These are phyloP conservation scores for Geoglossum cookeanum DNA, from an alignment of 2,329 filamentous ascomycete genomes.

Conservation along the genomic window DNA sequence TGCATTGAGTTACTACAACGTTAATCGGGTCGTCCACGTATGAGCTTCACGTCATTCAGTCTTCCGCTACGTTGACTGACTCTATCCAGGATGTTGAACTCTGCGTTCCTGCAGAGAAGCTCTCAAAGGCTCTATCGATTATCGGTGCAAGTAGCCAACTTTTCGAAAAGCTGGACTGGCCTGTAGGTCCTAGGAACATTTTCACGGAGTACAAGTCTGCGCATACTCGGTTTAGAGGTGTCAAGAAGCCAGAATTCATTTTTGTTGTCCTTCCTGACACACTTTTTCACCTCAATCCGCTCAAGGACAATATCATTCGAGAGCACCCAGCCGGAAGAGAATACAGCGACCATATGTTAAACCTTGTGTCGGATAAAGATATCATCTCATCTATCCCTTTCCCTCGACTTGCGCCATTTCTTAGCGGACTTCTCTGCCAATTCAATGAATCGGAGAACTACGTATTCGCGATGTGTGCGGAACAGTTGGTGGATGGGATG, in stretches of 20 bases:
- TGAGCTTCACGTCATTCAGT: background rate
- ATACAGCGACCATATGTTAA: background rate
- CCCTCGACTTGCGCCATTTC: background rate
- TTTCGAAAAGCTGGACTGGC: background rate
- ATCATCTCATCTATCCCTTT: background rate
- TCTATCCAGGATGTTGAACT: background rate
- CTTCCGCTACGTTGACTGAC: background rate
- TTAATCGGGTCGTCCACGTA: background rate
- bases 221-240: background rate
- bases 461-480: background rate
- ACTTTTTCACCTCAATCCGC: background rate
- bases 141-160: background rate
- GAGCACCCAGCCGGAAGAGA: background rate
- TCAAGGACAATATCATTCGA: background rate
- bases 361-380: background rate
- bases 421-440: background rate
- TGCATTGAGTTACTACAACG: slow-evolving; percentile 1
- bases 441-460: background rate
- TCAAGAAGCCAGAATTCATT: background rate
- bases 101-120: background rate
- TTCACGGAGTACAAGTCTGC: background rate
- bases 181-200: background rate
- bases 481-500: background rate
- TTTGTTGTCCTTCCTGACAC: background rate
- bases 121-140: background rate